phyloP scores from a whole-genome alignment of 129 eudicot genomes.

The Pseudognaphalium luteoalbum region DNA sequence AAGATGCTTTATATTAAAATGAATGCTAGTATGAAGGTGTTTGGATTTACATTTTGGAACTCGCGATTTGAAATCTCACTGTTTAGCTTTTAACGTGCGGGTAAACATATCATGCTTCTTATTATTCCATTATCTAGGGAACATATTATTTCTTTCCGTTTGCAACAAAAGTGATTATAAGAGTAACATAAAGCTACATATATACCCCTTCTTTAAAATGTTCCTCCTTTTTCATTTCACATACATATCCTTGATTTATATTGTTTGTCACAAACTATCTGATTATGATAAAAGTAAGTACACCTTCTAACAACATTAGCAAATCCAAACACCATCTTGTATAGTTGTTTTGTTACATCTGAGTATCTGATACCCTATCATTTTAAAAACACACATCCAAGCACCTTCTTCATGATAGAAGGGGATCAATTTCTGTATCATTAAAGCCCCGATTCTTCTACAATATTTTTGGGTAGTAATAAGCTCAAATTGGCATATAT shows the following conservation, averaged over 20 bases:
- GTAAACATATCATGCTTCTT: not conserved
- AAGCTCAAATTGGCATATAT: not conserved
- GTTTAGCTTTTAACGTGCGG: not conserved
- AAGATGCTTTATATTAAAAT: constrained; percentile 16
- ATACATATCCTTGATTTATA: not conserved
- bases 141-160: not conserved
- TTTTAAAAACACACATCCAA: not conserved
- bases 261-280: not conserved
- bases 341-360: no score
- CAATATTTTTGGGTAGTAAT: not conserved
- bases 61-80: not conserved
- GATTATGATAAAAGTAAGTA: not conserved
- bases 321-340: not conserved
- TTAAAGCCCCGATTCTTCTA: not conserved
- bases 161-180: not conserved
- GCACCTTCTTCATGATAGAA: not conserved
- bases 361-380: not conserved
- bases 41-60: not conserved
- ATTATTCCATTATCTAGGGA: not conserved
- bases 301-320: not conserved
- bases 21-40: not conserved
- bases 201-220: not conserved
- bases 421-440: not conserved
- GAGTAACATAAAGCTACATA: not conserved
- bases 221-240: not conserved